Evolutionary conservation across 192 early-diverging fungal genomes (phyloP).

Genomic region (Coemansia asiatica): DNA sequence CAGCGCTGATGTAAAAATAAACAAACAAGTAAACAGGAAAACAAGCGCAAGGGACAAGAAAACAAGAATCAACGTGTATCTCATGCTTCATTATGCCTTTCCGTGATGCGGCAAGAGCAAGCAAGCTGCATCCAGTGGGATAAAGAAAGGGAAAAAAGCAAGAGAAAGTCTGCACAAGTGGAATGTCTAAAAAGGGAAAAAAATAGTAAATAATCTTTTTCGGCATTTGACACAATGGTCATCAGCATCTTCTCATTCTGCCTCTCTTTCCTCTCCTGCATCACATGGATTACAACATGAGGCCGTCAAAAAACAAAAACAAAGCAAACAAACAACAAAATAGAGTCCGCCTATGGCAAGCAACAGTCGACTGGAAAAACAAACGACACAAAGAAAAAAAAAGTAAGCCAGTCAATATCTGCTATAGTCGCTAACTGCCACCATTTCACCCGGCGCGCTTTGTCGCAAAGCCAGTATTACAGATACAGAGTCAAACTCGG

Average conservation of each 20-base stretch:
- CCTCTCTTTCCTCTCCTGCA: not conserved
- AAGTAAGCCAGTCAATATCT: too few species aligned
- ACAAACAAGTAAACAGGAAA: not conserved
- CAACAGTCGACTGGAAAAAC: not conserved
- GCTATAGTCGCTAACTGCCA: too few species aligned
- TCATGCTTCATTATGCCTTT: not conserved
- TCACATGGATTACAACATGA: constrained; percentile 1
- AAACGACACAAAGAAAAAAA: not conserved
- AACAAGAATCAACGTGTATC: not conserved
- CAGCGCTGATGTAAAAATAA: not conserved
- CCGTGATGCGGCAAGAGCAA: not conserved
- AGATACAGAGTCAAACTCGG: not conserved
- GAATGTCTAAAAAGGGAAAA: not conserved
- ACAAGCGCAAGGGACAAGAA: not conserved
- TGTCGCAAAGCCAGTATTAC: not conserved
- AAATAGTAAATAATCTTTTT: not conserved
- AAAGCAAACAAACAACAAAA: too few species aligned
- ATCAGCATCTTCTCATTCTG: constrained; percentile 1
- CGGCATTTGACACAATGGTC: not conserved
- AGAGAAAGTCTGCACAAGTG: not conserved
- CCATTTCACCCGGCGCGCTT: not conserved
- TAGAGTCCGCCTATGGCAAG: not conserved
- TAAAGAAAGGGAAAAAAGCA: not conserved
- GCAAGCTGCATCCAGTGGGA: not conserved
- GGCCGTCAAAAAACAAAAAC: not conserved